phyloP scores from a whole-genome alignment of 305 asterid genomes.

The Caryopteris hybrid region DNA sequence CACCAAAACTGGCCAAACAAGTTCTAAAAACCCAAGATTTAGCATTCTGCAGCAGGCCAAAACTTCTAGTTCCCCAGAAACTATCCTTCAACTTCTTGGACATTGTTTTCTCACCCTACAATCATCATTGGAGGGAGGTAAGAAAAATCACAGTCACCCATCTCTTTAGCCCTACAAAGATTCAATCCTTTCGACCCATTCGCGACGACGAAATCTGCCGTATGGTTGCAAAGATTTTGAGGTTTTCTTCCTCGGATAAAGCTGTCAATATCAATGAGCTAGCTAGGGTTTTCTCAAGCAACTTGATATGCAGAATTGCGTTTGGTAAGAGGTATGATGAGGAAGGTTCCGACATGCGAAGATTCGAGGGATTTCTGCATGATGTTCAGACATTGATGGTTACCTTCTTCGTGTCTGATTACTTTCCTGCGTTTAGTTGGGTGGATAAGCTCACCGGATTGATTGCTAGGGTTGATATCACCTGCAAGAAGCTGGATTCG shows the following conservation, averaged over 20 bases:
- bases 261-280: neutral
- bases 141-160: neutral
- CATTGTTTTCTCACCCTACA: neutral
- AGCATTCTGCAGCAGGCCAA: neutral
- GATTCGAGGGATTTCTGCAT: neutral
- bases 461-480: neutral
- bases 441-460: neutral
- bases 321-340: conserved; percentile 27
- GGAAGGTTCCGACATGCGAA: neutral
- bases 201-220: conserved; percentile 7
- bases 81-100: neutral
- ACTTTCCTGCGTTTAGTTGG: neutral
- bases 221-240: neutral
- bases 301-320: conserved; percentile 24
- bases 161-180: neutral
- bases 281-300: neutral
- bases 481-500: neutral
- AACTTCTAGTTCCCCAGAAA: neutral
- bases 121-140: neutral
- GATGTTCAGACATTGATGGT: neutral
- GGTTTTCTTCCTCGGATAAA: neutral
- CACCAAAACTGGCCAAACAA: conserved; percentile 11
- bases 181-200: conserved; percentile 5
- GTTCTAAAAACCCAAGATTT: conserved; percentile 15
- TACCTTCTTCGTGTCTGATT: neutral